These are phyloP conservation scores for Antitrichia curtipendula DNA, from an alignment of 225 moss, liverwort and hornwort genomes.

Conservation along the genomic window DNA sequence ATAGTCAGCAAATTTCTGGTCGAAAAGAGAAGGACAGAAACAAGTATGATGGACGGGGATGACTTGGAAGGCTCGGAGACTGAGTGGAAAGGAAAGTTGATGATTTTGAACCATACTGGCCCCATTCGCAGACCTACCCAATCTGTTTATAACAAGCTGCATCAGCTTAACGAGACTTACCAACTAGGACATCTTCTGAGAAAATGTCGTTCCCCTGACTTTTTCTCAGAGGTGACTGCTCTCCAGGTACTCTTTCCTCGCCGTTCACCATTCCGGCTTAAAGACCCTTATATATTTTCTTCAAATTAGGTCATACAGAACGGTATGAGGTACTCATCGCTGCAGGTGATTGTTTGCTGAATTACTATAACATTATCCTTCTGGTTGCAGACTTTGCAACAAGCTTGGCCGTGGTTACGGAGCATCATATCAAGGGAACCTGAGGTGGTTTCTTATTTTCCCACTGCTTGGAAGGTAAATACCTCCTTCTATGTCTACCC, in stretches of 20 bases:
- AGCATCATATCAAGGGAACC: constrained; percentile 67
- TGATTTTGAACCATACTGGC: constrained; percentile 76
- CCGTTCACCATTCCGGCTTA: neutral
- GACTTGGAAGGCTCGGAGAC: constrained; percentile 36
- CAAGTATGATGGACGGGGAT: constrained; percentile 36
- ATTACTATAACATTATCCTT: neutral
- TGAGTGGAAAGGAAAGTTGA: constrained; percentile 92
- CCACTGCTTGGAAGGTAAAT: constrained; percentile 86
- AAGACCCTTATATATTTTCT: neutral
- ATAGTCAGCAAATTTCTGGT: constrained; percentile 58
- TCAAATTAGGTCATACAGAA: neutral
- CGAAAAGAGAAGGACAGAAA: constrained; percentile 63
- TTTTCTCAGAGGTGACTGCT: constrained; percentile 77
- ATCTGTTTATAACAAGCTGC: constrained; percentile 52
- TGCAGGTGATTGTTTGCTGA: neutral
- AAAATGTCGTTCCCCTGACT: constrained; percentile 71
- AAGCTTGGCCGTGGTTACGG: constrained; percentile 90
- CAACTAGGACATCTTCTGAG: constrained; percentile 68
- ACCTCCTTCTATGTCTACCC: neutral
- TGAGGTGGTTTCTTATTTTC: constrained; percentile 71
- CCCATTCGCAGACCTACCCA: constrained; percentile 68
- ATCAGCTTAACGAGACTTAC: constrained; percentile 53
- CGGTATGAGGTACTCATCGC: neutral
- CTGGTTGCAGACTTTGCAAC: constrained; percentile 68
- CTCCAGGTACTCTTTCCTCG: constrained; percentile 40